Evolutionary conservation across 179 eudicot genomes (phyloP), one percentile per base, ranked within the genome.

Genomic region (Drosera spatulata): DNA sequence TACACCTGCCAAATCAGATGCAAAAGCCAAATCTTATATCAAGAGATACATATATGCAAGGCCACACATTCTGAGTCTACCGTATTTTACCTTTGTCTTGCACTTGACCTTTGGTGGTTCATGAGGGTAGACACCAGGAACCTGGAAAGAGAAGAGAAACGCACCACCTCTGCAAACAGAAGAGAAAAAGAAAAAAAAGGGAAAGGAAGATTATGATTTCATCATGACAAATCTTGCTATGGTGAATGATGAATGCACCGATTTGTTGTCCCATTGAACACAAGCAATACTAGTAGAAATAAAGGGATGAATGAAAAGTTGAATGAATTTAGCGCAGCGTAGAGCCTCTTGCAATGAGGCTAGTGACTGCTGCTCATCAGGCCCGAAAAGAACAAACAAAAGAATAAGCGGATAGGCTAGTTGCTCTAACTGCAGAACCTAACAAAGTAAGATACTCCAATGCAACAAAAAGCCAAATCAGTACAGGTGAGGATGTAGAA

Each of bases 61-160:
- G 40, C 49, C 51, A 37, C 39, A 58, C 43, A 61, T 52, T 11
- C 44, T 63, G 33, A 22, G 33, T 22, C 33, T 22, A 22, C 33
- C 33, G 33, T 22, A 22, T 22, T 22, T 63, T 61, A 86, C 96
- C 96, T 84, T 86, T 3, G 96, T 86, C 71, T 86, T 82, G 75
- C 95, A 86, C 72, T 88, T 88, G 61, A 88, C 96, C 72, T 88
- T 88, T 52, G 96, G 96, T 47, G 96, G 80, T 63, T 88, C 96
- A 47, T 88, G 91, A 33, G 95, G 96, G 60, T 88, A 88, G 57
- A 84, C 71, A 5, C 85, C 33, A 22, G 33, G 33, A 22, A 22
- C 33, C 33, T 22, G 33, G 33, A 22, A 22, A 22, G 33, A 22
- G 66, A 88, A 88, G 39, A 66, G 43, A 64, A 88, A 88, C 47